Base-by-base conservation (phyloP, 2,329 filamentous ascomycete species). In the Venturia nashicola region DNA sequence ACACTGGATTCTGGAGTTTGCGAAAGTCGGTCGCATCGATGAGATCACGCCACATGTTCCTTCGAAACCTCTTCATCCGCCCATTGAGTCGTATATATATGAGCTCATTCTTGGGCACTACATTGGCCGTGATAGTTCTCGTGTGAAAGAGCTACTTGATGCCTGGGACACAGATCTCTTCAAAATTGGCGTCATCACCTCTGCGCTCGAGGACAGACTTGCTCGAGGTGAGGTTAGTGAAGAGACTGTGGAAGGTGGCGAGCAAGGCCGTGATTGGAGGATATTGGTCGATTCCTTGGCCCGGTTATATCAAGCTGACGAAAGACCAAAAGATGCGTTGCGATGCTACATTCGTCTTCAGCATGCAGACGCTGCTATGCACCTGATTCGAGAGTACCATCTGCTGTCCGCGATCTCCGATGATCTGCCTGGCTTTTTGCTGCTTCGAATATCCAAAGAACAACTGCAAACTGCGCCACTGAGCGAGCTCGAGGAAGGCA, bases 1-100 rank as follows among this genome's bases (percentile, higher is more conserved):
- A 76, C 90, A 95, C 70, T 97, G 93, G 91, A 88, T 95, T 5
- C 95, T 89, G 85, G 87, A 85, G 0, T 99, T 99, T 76, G 90
- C 91, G 8, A 88, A 91, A 48, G 88, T 89, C 2, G 83, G 90
- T 67, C 91, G 86, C 71, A 91, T 96, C 69, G 90, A 97, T 72
- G 92, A 96, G 69, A 96, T 99, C 66, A 88, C 89, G 5, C 83
- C 88, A 43, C 86, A 88, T 70, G 89, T 99, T 39, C 94, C 94
- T 0, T 86, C 84, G 1, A 83, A 86, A 62, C 84, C 86, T n/a
- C 81, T 95, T 72, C 84, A 83, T 36, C 92, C 92, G 8, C 87
- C 90, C 0, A 81, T 99, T 14, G 86, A 91, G 0, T 86, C 87
- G 0, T 83, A 88, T 12, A 86, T 96, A 23, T 99, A 97, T 72